Conservation (phyloP, 345 rosid genomes). For the Eucalyptus albens region DNA sequence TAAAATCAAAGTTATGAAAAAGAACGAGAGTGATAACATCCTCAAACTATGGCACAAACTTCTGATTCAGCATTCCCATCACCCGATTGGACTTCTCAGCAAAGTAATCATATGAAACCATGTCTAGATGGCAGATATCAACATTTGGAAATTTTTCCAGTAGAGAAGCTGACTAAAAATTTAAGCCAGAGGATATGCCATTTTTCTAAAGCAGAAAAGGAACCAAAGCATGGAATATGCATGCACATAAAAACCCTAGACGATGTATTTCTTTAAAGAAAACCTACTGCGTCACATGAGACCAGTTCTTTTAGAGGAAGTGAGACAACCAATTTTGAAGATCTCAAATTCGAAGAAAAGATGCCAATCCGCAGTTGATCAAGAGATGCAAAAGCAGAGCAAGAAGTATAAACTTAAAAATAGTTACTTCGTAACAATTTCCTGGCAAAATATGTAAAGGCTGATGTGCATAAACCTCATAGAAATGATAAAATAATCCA, state of each 20-base stretch:
- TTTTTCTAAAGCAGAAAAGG: background rate
- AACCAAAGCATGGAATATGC: background rate
- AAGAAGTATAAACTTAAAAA: background rate
- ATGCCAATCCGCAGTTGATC: background rate
- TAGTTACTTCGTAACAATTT: background rate
- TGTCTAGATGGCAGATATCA: background rate
- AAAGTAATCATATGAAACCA: background rate
- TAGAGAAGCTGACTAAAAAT: background rate
- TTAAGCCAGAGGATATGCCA: background rate
- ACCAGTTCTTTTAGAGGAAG: background rate
- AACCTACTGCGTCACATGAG: background rate
- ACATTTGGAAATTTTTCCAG: background rate
- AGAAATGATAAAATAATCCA: background rate
- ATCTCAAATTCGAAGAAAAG: background rate
- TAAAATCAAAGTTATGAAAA: background rate
- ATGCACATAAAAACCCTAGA: background rate
- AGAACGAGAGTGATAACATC: background rate
- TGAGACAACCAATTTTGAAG: background rate
- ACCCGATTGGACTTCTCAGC: background rate
- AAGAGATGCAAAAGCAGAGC: background rate
- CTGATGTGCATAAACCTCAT: background rate
- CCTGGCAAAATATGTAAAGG: background rate
- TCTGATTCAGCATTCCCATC: background rate
- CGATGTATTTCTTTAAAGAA: background rate
- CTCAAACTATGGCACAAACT: background rate